Evolutionary conservation across 2,329 filamentous ascomycete genomes (phyloP).

Genomic region (Tetracladium maxilliforme): DNA sequence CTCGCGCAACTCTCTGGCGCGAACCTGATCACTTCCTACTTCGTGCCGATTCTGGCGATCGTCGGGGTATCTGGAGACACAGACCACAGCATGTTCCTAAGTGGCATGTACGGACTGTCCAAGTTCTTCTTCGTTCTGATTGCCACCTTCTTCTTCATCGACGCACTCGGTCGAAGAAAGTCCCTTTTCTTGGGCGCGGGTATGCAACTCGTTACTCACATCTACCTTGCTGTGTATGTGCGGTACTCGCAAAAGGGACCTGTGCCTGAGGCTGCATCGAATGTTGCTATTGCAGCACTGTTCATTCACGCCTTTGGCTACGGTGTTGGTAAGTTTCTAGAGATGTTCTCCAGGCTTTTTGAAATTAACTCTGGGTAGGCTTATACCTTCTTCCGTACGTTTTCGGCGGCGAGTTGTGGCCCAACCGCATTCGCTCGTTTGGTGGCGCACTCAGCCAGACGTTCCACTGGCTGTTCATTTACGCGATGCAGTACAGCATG

Average conservation of each 20-base stretch:
- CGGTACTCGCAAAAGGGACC: conserved; percentile 9
- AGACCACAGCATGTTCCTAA: conserved; percentile 14
- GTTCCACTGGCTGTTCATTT: conserved; percentile 27
- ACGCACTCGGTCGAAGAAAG: conserved; percentile 16
- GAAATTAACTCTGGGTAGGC: conserved; percentile 6
- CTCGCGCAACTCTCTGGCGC: conserved; percentile 21
- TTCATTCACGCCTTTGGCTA: conserved; percentile 30
- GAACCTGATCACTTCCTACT: conserved; percentile 18
- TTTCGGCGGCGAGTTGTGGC: conserved; percentile 27
- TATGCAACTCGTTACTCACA: conserved; percentile 15
- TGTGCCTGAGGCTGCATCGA: conserved; percentile 13
- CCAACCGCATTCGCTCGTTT: conserved; percentile 27
- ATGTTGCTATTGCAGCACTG: conserved; percentile 25
- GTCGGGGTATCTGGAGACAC: conserved; percentile 11
- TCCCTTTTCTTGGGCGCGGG: conserved; percentile 9
- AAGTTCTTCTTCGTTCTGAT: conserved; percentile 18
- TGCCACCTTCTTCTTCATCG: conserved; percentile 19
- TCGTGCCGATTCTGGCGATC: conserved; percentile 16
- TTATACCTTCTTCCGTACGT: conserved; percentile 26
- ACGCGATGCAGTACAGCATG: conserved; percentile 17
- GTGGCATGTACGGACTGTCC: conserved; percentile 17
- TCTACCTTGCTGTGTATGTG: conserved; percentile 17
- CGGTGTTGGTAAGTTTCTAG: conserved; percentile 15
- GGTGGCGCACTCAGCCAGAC: conserved; percentile 21
- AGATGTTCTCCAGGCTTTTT: not conserved